Conservation (phyloP, 192 early-diverging fungal genomes). For the Rhizophagus clarus region DNA sequence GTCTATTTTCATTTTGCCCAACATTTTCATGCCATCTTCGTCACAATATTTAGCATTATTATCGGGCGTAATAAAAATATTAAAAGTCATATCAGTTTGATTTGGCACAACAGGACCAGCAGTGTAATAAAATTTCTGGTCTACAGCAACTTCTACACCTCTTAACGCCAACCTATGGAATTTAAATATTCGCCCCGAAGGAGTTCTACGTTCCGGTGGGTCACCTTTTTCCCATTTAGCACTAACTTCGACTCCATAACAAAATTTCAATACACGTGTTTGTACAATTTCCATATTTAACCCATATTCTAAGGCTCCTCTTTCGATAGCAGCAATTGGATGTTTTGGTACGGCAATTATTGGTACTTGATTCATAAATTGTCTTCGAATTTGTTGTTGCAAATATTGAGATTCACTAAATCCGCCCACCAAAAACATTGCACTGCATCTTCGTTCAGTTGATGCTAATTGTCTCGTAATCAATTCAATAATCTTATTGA, state of each 20-base stretch:
- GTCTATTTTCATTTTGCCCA: slow-evolving; percentile 31
- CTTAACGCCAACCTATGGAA: slow-evolving; percentile 28
- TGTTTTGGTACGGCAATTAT: slow-evolving; percentile 57
- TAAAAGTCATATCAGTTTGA: slow-evolving; percentile 27
- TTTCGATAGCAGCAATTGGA: slow-evolving; percentile 53
- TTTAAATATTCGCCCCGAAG: not conserved
- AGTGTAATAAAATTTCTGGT: slow-evolving; percentile 28
- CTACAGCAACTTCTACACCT: slow-evolving; percentile 23
- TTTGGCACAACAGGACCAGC: slow-evolving; percentile 14
- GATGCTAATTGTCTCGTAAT: slow-evolving; percentile 54
- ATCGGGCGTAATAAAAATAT: slow-evolving; percentile 25
- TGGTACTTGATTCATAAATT: slow-evolving; percentile 45
- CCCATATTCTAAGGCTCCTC: slow-evolving; percentile 43
- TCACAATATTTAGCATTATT: slow-evolving; percentile 30
- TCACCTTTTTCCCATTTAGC: slow-evolving; percentile 18
- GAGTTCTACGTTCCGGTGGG: slow-evolving; percentile 24
- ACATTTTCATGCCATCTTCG: slow-evolving; percentile 31
- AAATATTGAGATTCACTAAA: slow-evolving; percentile 58
- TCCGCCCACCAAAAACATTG: slow-evolving; percentile 60
- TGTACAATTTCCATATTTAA: slow-evolving; percentile 24
- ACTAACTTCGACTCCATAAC: slow-evolving; percentile 25
- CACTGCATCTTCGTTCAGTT: slow-evolving; percentile 42
- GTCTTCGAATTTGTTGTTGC: slow-evolving; percentile 46
- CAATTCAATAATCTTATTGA: slow-evolving; percentile 54
- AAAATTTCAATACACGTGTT: slow-evolving; percentile 28